Percentiles rank a stretch among this genome's conserved stretches.
phyloP scores from a whole-genome alignment of 169 alveolate genomes.

The Plasmodium vinckei region DNA sequence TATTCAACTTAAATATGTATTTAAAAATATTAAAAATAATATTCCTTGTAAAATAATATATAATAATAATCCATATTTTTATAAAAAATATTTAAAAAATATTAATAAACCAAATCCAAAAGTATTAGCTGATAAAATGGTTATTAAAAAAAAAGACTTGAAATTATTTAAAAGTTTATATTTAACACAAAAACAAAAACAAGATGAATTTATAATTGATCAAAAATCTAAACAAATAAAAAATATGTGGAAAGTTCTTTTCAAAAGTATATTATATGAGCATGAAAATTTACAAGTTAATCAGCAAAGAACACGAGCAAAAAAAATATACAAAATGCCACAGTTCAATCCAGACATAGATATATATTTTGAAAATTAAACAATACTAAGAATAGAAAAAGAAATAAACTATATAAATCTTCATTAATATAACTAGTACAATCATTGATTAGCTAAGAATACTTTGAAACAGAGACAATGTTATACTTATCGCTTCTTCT shows the following conservation, averaged over 20 bases:
- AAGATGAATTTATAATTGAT: constrained; percentile 47
- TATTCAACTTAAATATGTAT: constrained; percentile 21
- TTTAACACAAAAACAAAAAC: constrained; percentile 39
- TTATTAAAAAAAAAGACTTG: constrained; percentile 42
- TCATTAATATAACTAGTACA: background rate
- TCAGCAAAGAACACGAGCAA: constrained; percentile 10
- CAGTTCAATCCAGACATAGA: constrained; percentile 39
- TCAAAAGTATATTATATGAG: constrained; percentile 61
- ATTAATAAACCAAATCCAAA: constrained; percentile 1
- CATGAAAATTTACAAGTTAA: constrained; percentile 18
- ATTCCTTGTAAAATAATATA: constrained; percentile 59
- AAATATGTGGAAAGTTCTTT: constrained; percentile 69
- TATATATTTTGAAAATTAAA: constrained; percentile 28
- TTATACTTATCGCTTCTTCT: constrained; percentile 95
- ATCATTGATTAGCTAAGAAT: constrained; percentile 7
- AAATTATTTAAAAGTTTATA: constrained; percentile 33
- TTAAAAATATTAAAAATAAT: constrained; percentile 29
- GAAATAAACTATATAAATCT: background rate
- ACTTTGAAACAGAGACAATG: constrained; percentile 81
- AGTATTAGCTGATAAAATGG: constrained; percentile 35
- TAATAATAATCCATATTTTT: constrained; percentile 43
- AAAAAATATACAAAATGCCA: constrained; percentile 34
- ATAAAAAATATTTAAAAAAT: constrained; percentile 41
- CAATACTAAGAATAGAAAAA: background rate
- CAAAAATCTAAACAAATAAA: constrained; percentile 64